Base-by-base conservation (phyloP, 208 protist species). In the Balamuthia mandrillaris region DNA sequence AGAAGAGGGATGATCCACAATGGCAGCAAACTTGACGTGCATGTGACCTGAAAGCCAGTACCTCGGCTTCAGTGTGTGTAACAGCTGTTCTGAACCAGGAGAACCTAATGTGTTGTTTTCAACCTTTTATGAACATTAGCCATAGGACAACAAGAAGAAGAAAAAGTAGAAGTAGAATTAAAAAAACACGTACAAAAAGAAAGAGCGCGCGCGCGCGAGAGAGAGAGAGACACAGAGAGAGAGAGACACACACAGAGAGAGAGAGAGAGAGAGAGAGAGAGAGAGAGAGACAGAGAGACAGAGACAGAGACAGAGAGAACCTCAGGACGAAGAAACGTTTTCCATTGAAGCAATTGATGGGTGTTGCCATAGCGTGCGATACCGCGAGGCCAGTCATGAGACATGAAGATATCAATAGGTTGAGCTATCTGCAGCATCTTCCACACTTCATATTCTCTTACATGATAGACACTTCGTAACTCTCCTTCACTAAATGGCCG, bases 41-140 rank as follows among this genome's bases (percentile, higher is more conserved):
- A 95, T 81, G 85, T 95, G 93, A 14, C 90, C 93, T 0, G 93
- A 56, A 51, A 95, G 94, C 93, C 93, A 95, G 47, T 92, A 94
- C 79, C 63, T 18, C 3, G 92, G 94, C 60, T 88, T 27, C 14
- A 95, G 68, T 9, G 35, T 1, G 24, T 82, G 27, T 5, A 96
- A 47, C 2, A 95, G 41, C 18, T 78, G 9, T 7, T 66, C 86
- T 16, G 44, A 51, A 2, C 60, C 42, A 2, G 87, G 87, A n/a
- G 65, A 89, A 31, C 88, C 87, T 9, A 90, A 45, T 42, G 51
- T 39, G 56, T 56, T 54, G 12, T 58, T 41, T 21, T 79, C 39
- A 41, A 66, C 52, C 39, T 78, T 29, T 24, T 18, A 6, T 37
- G 47, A 3, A 31, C 21, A 39, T n/a, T n/a, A n/a, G n/a, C n/a